Conservation (phyloP, 1,139 yeast species). For the Taphrina deformans region DNA sequence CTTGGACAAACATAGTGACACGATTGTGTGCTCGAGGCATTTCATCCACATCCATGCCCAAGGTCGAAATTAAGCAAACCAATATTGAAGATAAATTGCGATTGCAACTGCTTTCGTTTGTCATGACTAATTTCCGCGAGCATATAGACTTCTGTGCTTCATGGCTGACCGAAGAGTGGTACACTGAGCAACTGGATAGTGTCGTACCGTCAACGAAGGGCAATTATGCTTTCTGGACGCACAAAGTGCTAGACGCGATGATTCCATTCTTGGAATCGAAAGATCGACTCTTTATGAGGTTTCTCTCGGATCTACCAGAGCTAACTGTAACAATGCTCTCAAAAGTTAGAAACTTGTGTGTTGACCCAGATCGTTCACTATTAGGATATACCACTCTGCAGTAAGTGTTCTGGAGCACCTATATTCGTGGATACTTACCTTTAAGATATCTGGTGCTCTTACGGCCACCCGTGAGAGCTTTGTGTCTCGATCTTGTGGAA, state of each 20-base stretch:
- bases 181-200: conserved; percentile 53
- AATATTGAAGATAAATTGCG: conserved; percentile 61
- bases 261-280: conserved; percentile 78
- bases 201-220: background rate
- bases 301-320: conserved; percentile 82
- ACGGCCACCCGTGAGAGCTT: conserved; percentile 75
- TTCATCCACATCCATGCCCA: conserved; percentile 33
- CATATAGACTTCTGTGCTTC: conserved; percentile 77
- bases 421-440: background rate
- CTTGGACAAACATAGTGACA: conserved; percentile 76
- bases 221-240: conserved; percentile 69
- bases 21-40: conserved; percentile 78
- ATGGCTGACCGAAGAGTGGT: conserved; percentile 98
- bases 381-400: conserved; percentile 54
- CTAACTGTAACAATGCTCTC: conserved; percentile 61
- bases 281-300: conserved; percentile 76
- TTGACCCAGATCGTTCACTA: conserved; percentile 78
- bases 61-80: conserved; percentile 32
- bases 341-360: conserved; percentile 70
- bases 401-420: conserved; percentile 28
- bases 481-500: conserved; percentile 64
- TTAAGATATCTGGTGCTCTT: conserved; percentile 66
- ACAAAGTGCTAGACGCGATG: conserved; percentile 70
- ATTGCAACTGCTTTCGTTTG: conserved; percentile 67
- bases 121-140: conserved; percentile 69